These are phyloP conservation scores for Plasmodium inui DNA, from an alignment of 169 alveolate species.

Conservation along the genomic window DNA sequence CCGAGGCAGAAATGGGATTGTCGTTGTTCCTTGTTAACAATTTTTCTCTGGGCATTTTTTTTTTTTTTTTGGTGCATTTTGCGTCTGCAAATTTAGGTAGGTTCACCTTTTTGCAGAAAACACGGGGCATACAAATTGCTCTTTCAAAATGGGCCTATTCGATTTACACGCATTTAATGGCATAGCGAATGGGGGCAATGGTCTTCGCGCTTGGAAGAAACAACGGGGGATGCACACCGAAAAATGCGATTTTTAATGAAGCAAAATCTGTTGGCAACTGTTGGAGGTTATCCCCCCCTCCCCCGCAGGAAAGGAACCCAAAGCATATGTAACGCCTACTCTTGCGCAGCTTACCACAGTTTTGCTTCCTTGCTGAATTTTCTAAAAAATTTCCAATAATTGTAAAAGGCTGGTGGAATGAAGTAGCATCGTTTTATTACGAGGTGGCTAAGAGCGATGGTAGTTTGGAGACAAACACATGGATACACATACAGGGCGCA, in stretches of 20 bases:
- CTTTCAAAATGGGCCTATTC: not conserved
- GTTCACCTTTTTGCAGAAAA: not conserved
- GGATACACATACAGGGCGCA: not conserved
- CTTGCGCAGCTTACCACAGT: not conserved
- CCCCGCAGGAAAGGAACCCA: not conserved
- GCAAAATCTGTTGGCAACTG: not conserved
- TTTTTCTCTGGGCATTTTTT: not conserved
- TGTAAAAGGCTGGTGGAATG: not conserved
- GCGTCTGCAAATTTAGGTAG: not conserved
- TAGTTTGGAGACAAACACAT: not conserved
- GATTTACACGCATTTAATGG: not conserved
- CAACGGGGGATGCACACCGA: not conserved
- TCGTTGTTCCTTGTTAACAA: not conserved
- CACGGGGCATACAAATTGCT: not conserved
- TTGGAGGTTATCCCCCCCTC: not conserved
- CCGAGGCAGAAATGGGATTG: not conserved
- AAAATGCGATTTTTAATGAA: not conserved
- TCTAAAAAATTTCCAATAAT: conserved; percentile 11
- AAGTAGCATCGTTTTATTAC: not conserved
- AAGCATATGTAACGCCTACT: not conserved
- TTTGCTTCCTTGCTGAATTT: not conserved
- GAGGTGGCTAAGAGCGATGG: not conserved
- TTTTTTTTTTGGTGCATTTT: not conserved
- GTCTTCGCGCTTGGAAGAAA: not conserved
- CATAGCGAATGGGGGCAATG: not conserved